Base-by-base conservation (phyloP, 331 rosid species). In the Malus hybrid region DNA sequence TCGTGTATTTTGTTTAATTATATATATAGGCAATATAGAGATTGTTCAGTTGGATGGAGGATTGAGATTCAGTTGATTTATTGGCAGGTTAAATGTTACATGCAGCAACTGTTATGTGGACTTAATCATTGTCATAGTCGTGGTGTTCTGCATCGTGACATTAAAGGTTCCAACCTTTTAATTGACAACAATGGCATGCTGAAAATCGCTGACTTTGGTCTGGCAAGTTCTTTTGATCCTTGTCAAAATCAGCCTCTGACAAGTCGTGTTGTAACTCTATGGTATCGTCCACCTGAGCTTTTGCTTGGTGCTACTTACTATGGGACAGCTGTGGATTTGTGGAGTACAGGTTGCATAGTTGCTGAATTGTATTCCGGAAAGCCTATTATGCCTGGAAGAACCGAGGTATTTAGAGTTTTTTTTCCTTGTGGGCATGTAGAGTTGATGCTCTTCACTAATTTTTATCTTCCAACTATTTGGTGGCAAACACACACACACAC, bases 321-420 rank as follows among this genome's bases (percentile, higher is more conserved):
- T 79, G 89, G 91, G 79, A 90, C 83, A 39, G 89, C 96, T 24
- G 94, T 92, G 56, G 97, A 92, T 86, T 81, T 92, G 76, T 92
- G 97, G 97, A 92, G 97, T 74, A 85, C 97, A 54, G 97, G 97
- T 77, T 92, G 97, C 85, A 92, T 92, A 83, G 93, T 92, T 13
- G 96, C 97, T 79, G 97, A 92, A 82, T 80, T 92, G 74, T 92
- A 92, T 84, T 89, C 93, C 11, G 97, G 96, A 75, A 92, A 90
- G 87, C 97, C 97, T 65, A 90, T 92, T 65, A 92, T 92, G 97
- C 97, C 93, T 4, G 97, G 97, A 77, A 88, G 97, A 88, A 92
- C 97, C 10, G 96, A 92, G 96, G 97, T 92, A 85, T 77, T 56
- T 22, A 4, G 5, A 63, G 68, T 50, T 72, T 13, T 48, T 48